These are phyloP conservation scores for Penstemon newberryi DNA, from an alignment of 257 asterid genomes.

Conservation along the genomic window DNA sequence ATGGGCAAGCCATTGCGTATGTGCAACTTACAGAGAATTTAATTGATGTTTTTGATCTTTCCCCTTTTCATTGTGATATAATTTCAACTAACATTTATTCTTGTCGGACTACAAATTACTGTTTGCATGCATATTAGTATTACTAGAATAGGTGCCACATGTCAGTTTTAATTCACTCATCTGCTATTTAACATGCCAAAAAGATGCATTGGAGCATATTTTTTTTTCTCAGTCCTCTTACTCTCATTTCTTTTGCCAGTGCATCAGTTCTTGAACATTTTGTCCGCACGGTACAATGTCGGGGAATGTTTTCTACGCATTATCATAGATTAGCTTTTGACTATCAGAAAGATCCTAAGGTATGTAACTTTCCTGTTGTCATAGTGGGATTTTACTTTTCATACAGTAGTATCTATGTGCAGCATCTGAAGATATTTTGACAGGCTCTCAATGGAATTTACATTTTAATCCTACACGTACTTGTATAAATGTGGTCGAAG, in stretches of 20 bases:
- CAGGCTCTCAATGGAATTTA: slow-evolving; percentile 7
- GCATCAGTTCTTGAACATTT: slow-evolving; percentile 95
- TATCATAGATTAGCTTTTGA: slow-evolving; percentile 85
- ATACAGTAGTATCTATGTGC: not conserved
- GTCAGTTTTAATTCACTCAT: slow-evolving; percentile 14
- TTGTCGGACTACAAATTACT: not conserved
- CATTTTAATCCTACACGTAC: not conserved
- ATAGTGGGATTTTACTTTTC: not conserved
- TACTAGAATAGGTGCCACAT: not conserved
- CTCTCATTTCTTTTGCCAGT: slow-evolving; percentile 49
- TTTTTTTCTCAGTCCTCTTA: slow-evolving; percentile 16
- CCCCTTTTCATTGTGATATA: slow-evolving; percentile 2
- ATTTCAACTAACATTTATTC: not conserved
- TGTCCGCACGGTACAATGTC: slow-evolving; percentile 71
- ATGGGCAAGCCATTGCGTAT: slow-evolving; percentile 99
- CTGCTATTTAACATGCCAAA: slow-evolving; percentile 2
- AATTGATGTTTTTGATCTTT: not conserved
- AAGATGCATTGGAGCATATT: slow-evolving; percentile 10
- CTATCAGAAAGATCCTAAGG: slow-evolving; percentile 80
- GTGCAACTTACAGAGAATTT: slow-evolving; percentile 37
- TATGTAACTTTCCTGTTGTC: slow-evolving; percentile 25
- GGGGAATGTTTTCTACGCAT: slow-evolving; percentile 98
- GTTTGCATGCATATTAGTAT: not conserved
- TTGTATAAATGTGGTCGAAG: not conserved
- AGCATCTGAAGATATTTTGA: not conserved